Evolutionary conservation across 208 protist genomes (phyloP).

Genomic region (Trichomonas gallinae): DNA sequence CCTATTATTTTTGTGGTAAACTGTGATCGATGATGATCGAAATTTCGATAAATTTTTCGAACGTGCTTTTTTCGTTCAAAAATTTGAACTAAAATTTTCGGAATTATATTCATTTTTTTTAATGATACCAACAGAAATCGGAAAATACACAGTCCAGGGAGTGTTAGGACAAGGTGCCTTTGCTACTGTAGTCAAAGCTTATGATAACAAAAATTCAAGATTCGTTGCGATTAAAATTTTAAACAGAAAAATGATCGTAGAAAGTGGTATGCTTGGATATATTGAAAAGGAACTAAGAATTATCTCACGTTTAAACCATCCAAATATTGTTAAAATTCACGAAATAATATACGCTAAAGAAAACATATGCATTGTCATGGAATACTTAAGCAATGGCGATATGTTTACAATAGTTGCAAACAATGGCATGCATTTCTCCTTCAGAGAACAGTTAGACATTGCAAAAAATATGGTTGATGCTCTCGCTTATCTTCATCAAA

Average conservation of each 20-base stretch:
- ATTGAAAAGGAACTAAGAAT: not conserved
- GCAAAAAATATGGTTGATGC: not conserved
- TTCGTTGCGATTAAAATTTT: conserved; percentile 55
- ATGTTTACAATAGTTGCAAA: not conserved
- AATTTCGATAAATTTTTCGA: too few relatives aligned
- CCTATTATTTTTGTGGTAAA: too few relatives aligned
- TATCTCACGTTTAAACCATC: not conserved
- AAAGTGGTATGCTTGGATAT: too few relatives aligned
- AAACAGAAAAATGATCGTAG: too few relatives aligned
- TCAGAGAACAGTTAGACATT: not conserved
- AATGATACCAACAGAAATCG: too few relatives aligned
- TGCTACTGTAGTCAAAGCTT: conserved; percentile 62
- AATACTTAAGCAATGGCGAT: not conserved
- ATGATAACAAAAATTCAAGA: conserved; percentile 56
- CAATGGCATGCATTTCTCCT: not conserved
- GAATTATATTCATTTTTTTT: too few relatives aligned
- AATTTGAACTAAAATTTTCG: too few relatives aligned
- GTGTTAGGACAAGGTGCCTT: conserved; percentile 65
- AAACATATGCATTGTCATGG: not conserved
- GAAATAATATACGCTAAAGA: not conserved
- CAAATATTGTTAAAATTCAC: not conserved
- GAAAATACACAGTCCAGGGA: too few relatives aligned
- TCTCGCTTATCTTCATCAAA: not conserved
- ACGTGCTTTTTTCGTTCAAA: too few relatives aligned
- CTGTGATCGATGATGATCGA: too few relatives aligned